Evolutionary conservation across 2,329 filamentous ascomycete species (phyloP).

Genomic region (Fusarium miscanthi): DNA sequence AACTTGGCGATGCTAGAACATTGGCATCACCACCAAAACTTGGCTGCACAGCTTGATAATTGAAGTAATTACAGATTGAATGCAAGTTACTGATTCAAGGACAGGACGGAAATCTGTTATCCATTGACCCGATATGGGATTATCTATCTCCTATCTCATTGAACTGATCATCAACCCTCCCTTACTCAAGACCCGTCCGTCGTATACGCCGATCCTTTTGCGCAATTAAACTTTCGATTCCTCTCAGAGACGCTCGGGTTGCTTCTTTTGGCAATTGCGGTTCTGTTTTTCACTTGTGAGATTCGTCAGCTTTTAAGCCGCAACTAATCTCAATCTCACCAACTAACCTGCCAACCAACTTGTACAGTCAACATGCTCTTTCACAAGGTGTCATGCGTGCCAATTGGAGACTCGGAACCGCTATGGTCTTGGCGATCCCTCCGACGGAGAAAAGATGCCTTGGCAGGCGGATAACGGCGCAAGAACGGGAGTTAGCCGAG

Average conservation of each 20-base stretch:
- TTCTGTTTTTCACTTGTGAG: not conserved
- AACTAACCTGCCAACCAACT: too few species aligned
- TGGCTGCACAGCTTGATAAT: not conserved
- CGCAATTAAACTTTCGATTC: not conserved
- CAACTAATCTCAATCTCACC: not conserved
- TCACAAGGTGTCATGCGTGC: not conserved
- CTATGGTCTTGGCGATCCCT: not conserved
- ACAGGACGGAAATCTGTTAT: not conserved
- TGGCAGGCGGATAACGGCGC: slow-evolving; percentile 15
- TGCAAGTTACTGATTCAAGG: not conserved
- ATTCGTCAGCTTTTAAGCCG: slow-evolving; percentile 2
- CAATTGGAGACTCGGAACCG: not conserved
- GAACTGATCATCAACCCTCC: not conserved
- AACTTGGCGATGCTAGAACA: slow-evolving; percentile 28
- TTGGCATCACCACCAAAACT: not conserved
- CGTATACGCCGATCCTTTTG: slow-evolving; percentile 1
- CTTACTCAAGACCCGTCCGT: not conserved
- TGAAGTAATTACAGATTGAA: too few species aligned
- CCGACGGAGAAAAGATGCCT: slow-evolving; percentile 5
- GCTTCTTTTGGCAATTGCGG: slow-evolving; percentile 1
- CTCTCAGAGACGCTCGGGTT: not conserved
- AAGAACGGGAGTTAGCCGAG: slow-evolving; percentile 16
- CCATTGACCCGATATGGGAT: not conserved
- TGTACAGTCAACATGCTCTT: too few species aligned
- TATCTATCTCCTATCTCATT: slow-evolving; percentile 1